phyloP scores from a whole-genome alignment of 352 stramenopile species.

The Pythium guiyangense region DNA sequence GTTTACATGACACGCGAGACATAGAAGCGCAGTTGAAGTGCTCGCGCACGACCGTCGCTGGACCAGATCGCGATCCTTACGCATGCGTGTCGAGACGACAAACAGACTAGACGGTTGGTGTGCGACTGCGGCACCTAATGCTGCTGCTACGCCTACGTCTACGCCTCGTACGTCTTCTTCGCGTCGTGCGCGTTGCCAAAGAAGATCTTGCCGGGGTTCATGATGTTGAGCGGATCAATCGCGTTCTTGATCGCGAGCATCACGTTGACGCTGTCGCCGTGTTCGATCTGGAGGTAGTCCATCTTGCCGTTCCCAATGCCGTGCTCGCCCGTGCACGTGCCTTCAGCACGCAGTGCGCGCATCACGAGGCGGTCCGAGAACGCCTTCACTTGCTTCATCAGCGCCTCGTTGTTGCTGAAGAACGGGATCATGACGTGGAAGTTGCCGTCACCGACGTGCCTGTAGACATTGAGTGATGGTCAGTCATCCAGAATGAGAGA shows the following conservation, averaged over 20 bases:
- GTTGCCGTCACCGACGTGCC: constrained; percentile 94
- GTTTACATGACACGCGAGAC: constrained; percentile 2
- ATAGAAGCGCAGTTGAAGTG: neutral
- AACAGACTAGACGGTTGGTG: no score
- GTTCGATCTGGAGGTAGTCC: constrained; percentile 88
- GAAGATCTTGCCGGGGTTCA: constrained; percentile 98
- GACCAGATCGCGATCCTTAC: no score
- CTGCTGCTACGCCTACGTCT: neutral
- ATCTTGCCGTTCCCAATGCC: constrained; percentile 95
- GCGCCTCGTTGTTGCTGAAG: constrained; percentile 73
- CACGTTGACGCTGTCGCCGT: constrained; percentile 87
- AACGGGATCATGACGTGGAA: constrained; percentile 97
- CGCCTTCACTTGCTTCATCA: constrained; percentile 82
- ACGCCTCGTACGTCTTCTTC: constrained; percentile 11
- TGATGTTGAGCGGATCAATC: constrained; percentile 94
- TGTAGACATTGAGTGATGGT: constrained; percentile 6
- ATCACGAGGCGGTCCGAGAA: constrained; percentile 87
- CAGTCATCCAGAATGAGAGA: no score
- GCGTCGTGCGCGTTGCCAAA: constrained; percentile 37
- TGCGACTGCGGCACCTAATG: no score
- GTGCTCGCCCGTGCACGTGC: constrained; percentile 98
- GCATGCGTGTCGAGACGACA: no score
- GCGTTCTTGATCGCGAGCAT: constrained; percentile 94
- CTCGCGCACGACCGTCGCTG: no score
- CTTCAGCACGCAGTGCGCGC: constrained; percentile 87